Conservation (phyloP, 2,329 filamentous ascomycete genomes). For the Paraphoma chrysanthemicola region DNA sequence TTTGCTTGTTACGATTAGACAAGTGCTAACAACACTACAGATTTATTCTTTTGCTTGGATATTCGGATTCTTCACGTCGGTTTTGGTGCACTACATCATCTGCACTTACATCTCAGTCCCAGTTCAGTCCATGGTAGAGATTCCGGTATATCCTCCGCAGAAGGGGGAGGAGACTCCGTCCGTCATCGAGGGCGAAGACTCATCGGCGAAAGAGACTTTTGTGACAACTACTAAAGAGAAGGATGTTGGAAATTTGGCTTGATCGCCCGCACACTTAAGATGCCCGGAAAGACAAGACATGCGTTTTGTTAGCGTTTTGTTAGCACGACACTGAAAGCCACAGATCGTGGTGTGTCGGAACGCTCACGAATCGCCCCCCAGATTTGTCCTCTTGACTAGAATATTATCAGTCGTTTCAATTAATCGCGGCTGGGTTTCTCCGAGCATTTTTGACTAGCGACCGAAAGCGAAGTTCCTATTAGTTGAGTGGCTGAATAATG, state of each 20-base stretch:
- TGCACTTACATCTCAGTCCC: constrained; percentile 49
- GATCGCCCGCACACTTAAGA: background rate
- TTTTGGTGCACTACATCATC: constrained; percentile 49
- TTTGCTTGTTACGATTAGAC: no score
- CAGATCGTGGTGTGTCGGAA: no score
- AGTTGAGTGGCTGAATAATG: constrained; percentile 27
- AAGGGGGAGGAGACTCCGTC: constrained; percentile 33
- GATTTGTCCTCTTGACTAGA: no score
- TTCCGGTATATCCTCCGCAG: constrained; percentile 48
- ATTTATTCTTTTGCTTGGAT: constrained; percentile 52
- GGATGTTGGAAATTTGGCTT: constrained; percentile 26
- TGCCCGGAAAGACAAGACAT: no score
- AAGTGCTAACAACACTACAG: background rate
- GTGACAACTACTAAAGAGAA: constrained; percentile 33
- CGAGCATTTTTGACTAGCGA: background rate
- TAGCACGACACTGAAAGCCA: no score
- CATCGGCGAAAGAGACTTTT: constrained; percentile 22
- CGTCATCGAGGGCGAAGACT: constrained; percentile 30
- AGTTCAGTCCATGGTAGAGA: constrained; percentile 41
- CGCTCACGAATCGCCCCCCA: no score
- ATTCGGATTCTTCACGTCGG: constrained; percentile 49
- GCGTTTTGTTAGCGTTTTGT: no score
- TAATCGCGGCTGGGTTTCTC: no score
- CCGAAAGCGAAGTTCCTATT: background rate
- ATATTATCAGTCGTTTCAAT: no score